Conservation (phyloP, 176 grass and related monocot genomes). For the Hsuehochloa calcarea region DNA sequence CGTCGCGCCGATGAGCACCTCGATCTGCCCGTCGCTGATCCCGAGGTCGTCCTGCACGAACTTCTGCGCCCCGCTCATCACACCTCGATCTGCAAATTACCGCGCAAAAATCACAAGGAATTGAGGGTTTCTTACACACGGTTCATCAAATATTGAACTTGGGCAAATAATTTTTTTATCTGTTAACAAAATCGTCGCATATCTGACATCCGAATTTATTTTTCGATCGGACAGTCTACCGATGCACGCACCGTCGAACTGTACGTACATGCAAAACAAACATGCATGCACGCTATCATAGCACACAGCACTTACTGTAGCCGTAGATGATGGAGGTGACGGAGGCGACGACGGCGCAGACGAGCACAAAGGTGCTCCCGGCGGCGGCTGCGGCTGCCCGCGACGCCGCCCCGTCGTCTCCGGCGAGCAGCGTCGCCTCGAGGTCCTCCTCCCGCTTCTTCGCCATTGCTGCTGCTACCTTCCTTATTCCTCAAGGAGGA, state of each 20-base stretch:
- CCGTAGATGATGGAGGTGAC: constrained; percentile 46
- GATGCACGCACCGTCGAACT: not conserved
- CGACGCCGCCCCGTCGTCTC: too few species aligned
- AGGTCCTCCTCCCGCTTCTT: constrained; percentile 1
- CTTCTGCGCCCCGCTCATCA: constrained; percentile 64
- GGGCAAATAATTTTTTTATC: not conserved
- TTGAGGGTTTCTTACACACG: not conserved
- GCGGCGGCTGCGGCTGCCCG: not conserved
- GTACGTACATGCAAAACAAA: not conserved
- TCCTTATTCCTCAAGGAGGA: not conserved
- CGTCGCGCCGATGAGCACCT: constrained; percentile 57
- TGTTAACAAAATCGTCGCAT: not conserved
- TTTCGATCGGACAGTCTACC: not conserved
- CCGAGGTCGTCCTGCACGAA: constrained; percentile 55
- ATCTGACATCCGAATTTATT: not conserved
- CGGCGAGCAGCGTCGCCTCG: constrained; percentile 21
- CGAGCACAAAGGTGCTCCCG: constrained; percentile 19
- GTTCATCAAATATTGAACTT: not conserved
- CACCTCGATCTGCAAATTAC: constrained; percentile 43
- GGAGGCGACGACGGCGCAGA: constrained; percentile 44
- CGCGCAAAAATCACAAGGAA: not conserved
- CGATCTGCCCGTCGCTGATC: constrained; percentile 51
- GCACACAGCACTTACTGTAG: constrained; percentile 18
- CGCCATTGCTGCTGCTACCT: not conserved
- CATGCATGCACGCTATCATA: not conserved